Evolutionary conservation across 2,329 filamentous ascomycete genomes (phyloP).

Genomic region (Penicillium sclerotigenum): DNA sequence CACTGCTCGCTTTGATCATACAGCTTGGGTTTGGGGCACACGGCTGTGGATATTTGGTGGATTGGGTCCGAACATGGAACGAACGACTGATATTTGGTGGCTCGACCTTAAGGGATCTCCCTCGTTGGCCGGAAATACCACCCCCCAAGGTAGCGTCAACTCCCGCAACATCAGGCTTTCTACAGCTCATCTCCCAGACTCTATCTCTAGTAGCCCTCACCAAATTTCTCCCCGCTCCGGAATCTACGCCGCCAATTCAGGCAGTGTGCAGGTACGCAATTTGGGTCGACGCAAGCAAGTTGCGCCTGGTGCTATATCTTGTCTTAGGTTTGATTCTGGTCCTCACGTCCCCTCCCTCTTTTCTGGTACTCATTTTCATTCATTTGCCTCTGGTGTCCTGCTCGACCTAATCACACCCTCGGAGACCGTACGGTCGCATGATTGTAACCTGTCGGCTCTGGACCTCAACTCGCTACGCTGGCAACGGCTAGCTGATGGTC

Average conservation of each 20-base stretch:
- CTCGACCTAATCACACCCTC: conserved; percentile 93
- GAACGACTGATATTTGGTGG: conserved; percentile 95
- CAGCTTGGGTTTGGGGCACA: conserved; percentile 88
- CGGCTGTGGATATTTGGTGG: conserved; percentile 96
- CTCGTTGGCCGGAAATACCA: conserved; percentile 68
- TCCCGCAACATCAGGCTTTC: conserved; percentile 32
- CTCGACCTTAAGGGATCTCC: conserved; percentile 88
- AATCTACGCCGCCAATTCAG: conserved; percentile 70
- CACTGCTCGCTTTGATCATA: conserved; percentile 90
- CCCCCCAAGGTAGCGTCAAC: conserved; percentile 56
- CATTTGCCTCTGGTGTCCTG: conserved; percentile 87
- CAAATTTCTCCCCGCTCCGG: conserved; percentile 40
- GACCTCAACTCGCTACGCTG: conserved; percentile 84
- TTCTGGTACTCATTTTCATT: conserved; percentile 90
- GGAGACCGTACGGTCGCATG: conserved; percentile 76
- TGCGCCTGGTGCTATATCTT: conserved; percentile 84
- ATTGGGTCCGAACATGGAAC: conserved; percentile 93
- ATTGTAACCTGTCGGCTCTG: conserved; percentile 85
- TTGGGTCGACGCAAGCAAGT: conserved; percentile 50
- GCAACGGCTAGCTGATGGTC: conserved; percentile 92
- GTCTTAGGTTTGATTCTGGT: conserved; percentile 84
- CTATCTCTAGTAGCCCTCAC: conserved; percentile 32
- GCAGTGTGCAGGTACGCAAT: conserved; percentile 57
- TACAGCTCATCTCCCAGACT: conserved; percentile 40
- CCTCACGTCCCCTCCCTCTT: conserved; percentile 82